Conservation (phyloP, 2,329 filamentous ascomycete species). For the Phyllosticta citribraziliensis region DNA sequence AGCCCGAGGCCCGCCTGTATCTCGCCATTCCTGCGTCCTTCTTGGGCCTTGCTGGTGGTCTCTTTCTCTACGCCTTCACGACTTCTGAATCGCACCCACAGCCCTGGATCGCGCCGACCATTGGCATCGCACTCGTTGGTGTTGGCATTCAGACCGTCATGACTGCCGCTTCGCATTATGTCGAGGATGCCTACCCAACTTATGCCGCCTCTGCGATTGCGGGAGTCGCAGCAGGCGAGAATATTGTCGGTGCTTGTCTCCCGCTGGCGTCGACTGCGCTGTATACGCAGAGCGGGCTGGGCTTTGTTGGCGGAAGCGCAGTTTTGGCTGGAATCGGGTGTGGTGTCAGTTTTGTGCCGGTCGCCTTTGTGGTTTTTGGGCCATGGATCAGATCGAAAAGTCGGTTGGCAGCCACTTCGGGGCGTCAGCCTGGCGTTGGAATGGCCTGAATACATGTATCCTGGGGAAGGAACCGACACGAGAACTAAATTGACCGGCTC, state of each 20-base stretch:
- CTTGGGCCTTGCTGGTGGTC: conserved; percentile 25
- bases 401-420: background rate
- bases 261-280: conserved; percentile 38
- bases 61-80: conserved; percentile 23
- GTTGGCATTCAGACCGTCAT: conserved; percentile 29
- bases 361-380: background rate
- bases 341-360: background rate
- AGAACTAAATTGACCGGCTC: too few relatives aligned
- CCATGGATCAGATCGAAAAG: background rate
- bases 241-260: conserved; percentile 38
- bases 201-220: conserved; percentile 42
- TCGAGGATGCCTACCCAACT: conserved; percentile 39
- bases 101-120: conserved; percentile 20
- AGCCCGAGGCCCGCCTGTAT: conserved; percentile 36
- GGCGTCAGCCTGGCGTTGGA: background rate
- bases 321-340: background rate
- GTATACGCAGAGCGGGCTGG: conserved; percentile 26
- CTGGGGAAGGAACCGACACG: too few relatives aligned
- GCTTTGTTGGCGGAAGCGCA: background rate
- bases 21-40: conserved; percentile 32
- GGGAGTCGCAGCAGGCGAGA: conserved; percentile 41
- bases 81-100: conserved; percentile 12
- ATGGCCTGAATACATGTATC: too few relatives aligned
- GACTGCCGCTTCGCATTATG: conserved; percentile 40
- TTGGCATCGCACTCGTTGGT: conserved; percentile 19